Conservation (phyloP, 2,329 filamentous ascomycete genomes). For the Diaporthe longicolla region DNA sequence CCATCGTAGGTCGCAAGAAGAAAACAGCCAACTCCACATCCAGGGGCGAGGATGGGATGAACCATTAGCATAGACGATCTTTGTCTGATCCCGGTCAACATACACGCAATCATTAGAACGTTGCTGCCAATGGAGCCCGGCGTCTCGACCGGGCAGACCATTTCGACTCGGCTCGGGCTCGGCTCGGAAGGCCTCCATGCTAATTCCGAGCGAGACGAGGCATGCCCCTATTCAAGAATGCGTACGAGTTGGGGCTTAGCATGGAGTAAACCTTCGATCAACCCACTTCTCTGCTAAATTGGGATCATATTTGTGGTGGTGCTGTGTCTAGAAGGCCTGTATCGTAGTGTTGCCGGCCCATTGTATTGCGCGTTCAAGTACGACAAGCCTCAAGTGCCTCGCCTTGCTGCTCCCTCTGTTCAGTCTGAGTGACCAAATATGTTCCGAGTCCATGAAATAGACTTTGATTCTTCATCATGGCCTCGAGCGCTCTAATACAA, state of each 20-base stretch:
- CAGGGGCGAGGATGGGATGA: constrained; percentile 9
- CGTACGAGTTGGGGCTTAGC: constrained; percentile 8
- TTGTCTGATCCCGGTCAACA: background rate
- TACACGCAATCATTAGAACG: background rate
- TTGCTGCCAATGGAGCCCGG: background rate
- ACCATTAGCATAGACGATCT: background rate
- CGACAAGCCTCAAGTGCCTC: background rate
- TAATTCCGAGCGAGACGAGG: constrained; percentile 13
- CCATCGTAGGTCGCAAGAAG: constrained; percentile 1
- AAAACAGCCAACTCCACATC: background rate
- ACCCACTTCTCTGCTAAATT: constrained; percentile 21
- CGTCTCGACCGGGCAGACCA: background rate
- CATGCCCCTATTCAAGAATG: background rate
- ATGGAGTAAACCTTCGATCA: background rate
- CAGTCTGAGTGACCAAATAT: background rate
- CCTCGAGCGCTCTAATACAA: background rate
- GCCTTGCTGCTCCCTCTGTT: background rate
- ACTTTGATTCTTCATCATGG: background rate
- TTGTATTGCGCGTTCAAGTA: constrained; percentile 18
- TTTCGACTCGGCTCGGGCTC: constrained; percentile 21
- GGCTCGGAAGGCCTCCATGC: constrained; percentile 14
- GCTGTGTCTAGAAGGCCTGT: background rate
- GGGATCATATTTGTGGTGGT: background rate
- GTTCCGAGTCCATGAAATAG: too few relatives aligned
- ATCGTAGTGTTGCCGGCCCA: background rate